Evolutionary conservation across 2,329 filamentous ascomycete genomes (phyloP).

Genomic region (Claviceps spartinae): DNA sequence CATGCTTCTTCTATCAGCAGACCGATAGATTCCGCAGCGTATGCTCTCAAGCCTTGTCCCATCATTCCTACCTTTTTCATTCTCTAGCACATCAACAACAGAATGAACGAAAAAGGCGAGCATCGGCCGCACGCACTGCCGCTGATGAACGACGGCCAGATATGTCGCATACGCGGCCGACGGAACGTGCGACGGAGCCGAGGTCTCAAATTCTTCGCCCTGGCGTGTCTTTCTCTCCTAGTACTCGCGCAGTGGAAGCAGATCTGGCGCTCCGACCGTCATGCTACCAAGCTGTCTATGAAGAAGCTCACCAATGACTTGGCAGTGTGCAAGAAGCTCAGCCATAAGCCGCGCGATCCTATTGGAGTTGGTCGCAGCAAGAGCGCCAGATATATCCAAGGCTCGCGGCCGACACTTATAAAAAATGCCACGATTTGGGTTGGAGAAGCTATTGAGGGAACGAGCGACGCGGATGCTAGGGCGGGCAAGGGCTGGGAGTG

Average conservation of each 20-base stretch:
- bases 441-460: slow-evolving; percentile 42
- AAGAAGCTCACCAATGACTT: slow-evolving; percentile 40
- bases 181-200: slow-evolving; percentile 28
- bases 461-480: slow-evolving; percentile 37
- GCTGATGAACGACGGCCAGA: slow-evolving; percentile 6
- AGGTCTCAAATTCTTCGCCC: slow-evolving; percentile 26
- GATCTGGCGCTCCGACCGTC: slow-evolving; percentile 16
- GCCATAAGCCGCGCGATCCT: slow-evolving; percentile 40
- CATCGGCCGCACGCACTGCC: slow-evolving; percentile 31
- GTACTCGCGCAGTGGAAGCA: slow-evolving; percentile 36
- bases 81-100: neutral
- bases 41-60: too few species aligned
- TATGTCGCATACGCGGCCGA: slow-evolving; percentile 10
- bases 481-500: slow-evolving; percentile 47
- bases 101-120: slow-evolving; percentile 27
- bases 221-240: slow-evolving; percentile 37
- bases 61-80: too few species aligned
- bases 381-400: slow-evolving; percentile 47
- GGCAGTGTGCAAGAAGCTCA: slow-evolving; percentile 41
- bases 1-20: neutral
- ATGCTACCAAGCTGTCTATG: slow-evolving; percentile 30
- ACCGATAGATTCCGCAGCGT: neutral
- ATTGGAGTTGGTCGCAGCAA: slow-evolving; percentile 40
- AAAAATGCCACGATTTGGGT: slow-evolving; percentile 54
- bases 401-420: slow-evolving; percentile 47